Percentiles rank a stretch among this genome's conserved stretches.
Evolutionary conservation across 495 filamentous ascomycete species (phyloP).

Genomic region (Talaromyces nanjingensis): DNA sequence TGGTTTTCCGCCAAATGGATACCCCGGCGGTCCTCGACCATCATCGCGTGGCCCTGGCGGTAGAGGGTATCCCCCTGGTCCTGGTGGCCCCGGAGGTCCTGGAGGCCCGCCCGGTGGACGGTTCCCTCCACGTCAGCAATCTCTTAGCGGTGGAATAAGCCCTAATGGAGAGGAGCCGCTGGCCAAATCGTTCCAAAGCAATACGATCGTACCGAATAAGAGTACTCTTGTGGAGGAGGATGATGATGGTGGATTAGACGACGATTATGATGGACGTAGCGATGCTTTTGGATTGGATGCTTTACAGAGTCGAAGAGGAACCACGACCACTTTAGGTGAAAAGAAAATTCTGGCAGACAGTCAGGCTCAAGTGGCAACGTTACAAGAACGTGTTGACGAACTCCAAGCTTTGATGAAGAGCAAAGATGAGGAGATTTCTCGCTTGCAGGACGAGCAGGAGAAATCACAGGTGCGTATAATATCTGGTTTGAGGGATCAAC

Average conservation of each 20-base stretch:
- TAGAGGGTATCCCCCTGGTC: conserved; percentile 35
- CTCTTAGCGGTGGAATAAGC: conserved; percentile 36
- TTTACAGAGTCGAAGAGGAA: conserved; percentile 49
- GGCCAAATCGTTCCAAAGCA: conserved; percentile 88
- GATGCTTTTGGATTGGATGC: conserved; percentile 59
- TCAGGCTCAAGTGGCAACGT: conserved; percentile 64
- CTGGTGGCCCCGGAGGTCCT: conserved; percentile 33
- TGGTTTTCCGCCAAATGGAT: conserved; percentile 37
- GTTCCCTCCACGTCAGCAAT: conserved; percentile 39
- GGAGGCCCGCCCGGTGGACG: conserved; percentile 26
- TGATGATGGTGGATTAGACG: conserved; percentile 47
- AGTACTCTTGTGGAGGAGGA: conserved; percentile 97
- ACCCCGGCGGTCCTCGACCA: conserved; percentile 31
- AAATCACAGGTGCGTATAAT: conserved; percentile 35
- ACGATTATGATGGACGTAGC: conserved; percentile 54
- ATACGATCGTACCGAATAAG: conserved; percentile 94
- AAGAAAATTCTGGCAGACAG: conserved; percentile 69
- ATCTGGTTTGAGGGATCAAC: not conserved
- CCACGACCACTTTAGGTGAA: conserved; percentile 45
- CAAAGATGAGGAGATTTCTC: conserved; percentile 51
- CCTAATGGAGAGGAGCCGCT: conserved; percentile 48
- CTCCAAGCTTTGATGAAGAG: conserved; percentile 56
- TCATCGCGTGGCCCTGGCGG: conserved; percentile 35
- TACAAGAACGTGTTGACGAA: conserved; percentile 66
- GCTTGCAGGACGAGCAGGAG: conserved; percentile 34